Conservation (phyloP, 805 yeast species). For the Debaryomyces tyrocola region DNA sequence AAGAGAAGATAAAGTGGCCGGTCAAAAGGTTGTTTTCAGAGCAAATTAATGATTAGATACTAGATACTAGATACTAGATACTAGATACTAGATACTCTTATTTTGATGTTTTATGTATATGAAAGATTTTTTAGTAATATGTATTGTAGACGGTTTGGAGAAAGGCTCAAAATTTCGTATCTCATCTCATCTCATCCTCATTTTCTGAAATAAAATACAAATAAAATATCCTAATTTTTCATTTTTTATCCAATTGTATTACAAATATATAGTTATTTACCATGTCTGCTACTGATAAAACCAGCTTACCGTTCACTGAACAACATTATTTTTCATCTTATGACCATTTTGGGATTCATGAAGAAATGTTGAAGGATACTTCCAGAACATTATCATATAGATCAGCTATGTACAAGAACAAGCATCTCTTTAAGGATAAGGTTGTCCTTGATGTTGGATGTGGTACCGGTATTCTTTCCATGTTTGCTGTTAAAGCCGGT, state of each 20-base stretch:
- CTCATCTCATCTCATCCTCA: not conserved
- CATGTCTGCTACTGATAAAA: conserved; percentile 65
- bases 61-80: too few species aligned
- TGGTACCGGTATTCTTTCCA: conserved; percentile 96
- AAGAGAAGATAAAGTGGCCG: conserved; percentile 39
- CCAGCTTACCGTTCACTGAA: conserved; percentile 65
- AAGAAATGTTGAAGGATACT: conserved; percentile 96
- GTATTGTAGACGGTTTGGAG: too few species aligned
- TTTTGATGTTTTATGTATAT: too few species aligned
- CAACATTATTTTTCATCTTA: conserved; percentile 95
- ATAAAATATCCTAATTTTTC: not conserved
- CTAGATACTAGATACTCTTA: too few species aligned
- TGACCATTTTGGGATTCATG: conserved; percentile 97
- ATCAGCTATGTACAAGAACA: conserved; percentile 88
- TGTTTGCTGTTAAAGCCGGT: conserved; percentile 99
- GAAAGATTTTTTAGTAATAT: too few species aligned
- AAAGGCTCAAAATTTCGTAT: not conserved
- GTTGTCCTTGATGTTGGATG: conserved; percentile 97
- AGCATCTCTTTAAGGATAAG: conserved; percentile 86
- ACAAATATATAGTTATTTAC: not conserved
- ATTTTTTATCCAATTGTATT: not conserved
- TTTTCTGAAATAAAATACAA: not conserved
- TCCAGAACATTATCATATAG: conserved; percentile 91
- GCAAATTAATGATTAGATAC: too few species aligned
- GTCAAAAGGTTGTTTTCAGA: conserved; percentile 45